These are phyloP conservation scores for Bromus sterilis DNA, from an alignment of 176 grass and related monocot species.

Conservation along the genomic window DNA sequence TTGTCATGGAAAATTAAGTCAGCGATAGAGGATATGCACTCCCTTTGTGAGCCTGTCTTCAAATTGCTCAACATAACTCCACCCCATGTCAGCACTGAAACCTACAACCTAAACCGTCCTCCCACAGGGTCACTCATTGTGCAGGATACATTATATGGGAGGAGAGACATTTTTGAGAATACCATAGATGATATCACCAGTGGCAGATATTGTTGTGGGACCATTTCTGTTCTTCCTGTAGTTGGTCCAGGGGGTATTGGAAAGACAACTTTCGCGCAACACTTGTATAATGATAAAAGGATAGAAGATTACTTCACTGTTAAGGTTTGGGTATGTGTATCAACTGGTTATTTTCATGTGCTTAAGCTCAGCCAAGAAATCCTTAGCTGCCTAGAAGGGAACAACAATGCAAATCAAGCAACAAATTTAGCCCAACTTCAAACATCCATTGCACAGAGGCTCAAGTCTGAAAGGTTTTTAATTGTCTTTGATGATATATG, in stretches of 20 bases:
- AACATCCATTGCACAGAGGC: background rate
- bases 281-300: background rate
- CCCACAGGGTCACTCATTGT: background rate
- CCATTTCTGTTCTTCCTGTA: background rate
- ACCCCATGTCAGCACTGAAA: background rate
- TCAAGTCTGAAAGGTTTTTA: background rate
- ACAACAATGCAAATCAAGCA: background rate
- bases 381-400: background rate
- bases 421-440: background rate
- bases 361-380: background rate
- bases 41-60: too few relatives aligned
- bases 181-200: background rate
- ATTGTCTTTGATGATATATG: conserved; percentile 20
- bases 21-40: too few relatives aligned
- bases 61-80: too few relatives aligned
- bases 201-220: background rate
- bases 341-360: background rate
- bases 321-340: background rate
- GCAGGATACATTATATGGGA: background rate
- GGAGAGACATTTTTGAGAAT: background rate
- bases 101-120: background rate
- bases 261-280: background rate
- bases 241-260: background rate
- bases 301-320: background rate
- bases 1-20: too few relatives aligned